Conservation (phyloP, 2,329 filamentous ascomycete species). For the Sporothrix luriei region DNA sequence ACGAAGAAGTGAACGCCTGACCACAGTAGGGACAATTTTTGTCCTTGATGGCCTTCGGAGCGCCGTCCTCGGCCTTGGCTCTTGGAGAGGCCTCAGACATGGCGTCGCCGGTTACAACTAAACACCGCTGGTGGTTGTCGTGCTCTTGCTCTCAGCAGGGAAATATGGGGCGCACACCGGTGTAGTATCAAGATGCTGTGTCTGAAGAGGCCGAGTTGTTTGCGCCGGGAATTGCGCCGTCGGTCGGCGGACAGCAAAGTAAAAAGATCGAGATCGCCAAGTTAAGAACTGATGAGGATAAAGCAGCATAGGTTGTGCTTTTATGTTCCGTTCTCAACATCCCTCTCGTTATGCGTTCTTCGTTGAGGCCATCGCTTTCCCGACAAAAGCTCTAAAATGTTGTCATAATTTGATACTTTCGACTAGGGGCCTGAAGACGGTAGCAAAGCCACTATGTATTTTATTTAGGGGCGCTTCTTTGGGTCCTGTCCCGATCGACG, state of each 20-base stretch:
- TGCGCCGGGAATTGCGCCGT: neutral
- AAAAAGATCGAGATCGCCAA: neutral
- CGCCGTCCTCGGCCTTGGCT: conserved; percentile 37
- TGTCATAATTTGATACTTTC: conserved; percentile 1
- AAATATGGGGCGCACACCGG: neutral
- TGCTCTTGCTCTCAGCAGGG: neutral
- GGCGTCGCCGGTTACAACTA: conserved; percentile 9
- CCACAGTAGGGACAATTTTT: conserved; percentile 85
- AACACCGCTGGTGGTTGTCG: neutral
- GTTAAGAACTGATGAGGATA: neutral
- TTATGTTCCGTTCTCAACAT: neutral
- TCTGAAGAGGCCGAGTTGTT: neutral
- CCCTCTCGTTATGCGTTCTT: neutral
- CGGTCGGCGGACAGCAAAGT: neutral
- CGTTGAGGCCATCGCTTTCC: neutral
- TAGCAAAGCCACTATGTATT: conserved; percentile 24
- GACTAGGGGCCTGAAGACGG: neutral
- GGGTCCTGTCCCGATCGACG: conserved; percentile 30
- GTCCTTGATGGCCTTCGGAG: conserved; percentile 69
- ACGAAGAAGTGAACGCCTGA: conserved; percentile 90
- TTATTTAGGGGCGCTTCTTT: conserved; percentile 27
- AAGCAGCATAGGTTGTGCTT: neutral
- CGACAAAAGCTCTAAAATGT: neutral
- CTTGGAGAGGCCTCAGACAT: conserved; percentile 41
- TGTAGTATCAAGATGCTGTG: neutral